These are phyloP conservation scores for Apiotrichum akiyoshidainum DNA, from an alignment of 1,284 basidiomycete genomes.

Conservation along the genomic window DNA sequence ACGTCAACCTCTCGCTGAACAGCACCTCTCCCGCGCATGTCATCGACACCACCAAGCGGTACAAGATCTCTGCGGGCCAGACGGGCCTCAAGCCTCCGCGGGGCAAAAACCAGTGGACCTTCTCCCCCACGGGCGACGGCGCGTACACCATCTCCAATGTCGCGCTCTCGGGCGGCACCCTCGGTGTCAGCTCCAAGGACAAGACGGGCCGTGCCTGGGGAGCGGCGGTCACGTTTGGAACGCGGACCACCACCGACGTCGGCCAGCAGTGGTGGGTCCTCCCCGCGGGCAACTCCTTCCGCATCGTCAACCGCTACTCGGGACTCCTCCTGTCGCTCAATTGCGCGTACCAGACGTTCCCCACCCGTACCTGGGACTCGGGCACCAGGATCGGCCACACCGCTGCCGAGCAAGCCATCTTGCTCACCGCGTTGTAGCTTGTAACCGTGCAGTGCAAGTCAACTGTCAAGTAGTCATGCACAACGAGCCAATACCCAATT, in stretches of 20 bases:
- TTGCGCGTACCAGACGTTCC: neutral
- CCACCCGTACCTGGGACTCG: neutral
- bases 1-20: conserved; percentile 12
- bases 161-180: neutral
- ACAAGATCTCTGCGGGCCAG: conserved; percentile 2
- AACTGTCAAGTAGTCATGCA: too few species aligned
- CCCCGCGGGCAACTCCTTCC: conserved; percentile 6
- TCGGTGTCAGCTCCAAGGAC: neutral
- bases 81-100: neutral
- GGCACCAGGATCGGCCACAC: too few species aligned
- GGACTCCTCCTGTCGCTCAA: conserved; percentile 5
- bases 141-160: conserved; percentile 4
- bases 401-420: too few species aligned
- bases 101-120: neutral
- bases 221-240: neutral
- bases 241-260: neutral
- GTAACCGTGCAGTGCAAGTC: too few species aligned
- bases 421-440: too few species aligned
- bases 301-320: conserved; percentile 18
- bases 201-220: conserved; percentile 10
- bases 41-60: conserved; percentile 4
- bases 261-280: conserved; percentile 19
- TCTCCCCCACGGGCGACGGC: conserved; percentile 7
- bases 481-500: too few species aligned
- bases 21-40: neutral